Conservation (phyloP, 768 basidiomycete genomes). For the Trametes elegans region DNA sequence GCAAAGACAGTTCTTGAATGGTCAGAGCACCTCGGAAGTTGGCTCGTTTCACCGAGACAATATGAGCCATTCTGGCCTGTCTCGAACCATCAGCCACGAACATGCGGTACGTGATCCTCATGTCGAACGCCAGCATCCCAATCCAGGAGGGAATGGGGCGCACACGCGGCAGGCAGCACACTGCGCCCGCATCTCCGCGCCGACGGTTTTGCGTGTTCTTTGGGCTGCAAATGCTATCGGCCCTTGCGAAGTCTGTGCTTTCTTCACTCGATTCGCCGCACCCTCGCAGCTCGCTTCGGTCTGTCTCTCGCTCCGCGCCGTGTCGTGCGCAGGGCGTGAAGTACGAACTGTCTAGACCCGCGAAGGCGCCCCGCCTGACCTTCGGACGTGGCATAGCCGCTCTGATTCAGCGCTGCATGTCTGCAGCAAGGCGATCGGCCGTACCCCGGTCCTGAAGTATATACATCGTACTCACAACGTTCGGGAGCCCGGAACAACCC, state of each 20-base stretch:
- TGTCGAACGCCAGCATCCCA: neutral
- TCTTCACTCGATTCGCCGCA: neutral
- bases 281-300: neutral
- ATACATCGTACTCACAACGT: neutral
- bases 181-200: neutral
- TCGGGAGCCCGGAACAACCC: neutral
- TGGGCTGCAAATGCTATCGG: neutral
- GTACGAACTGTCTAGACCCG: neutral
- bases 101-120: slow-evolving; percentile 8
- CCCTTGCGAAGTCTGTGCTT: slow-evolving; percentile 3
- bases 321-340: neutral
- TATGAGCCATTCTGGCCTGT: too few relatives aligned
- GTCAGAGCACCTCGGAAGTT: too few relatives aligned
- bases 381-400: neutral
- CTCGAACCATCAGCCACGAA: neutral
- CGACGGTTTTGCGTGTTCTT: neutral
- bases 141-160: neutral
- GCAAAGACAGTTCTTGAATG: too few relatives aligned
- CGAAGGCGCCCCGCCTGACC: neutral
- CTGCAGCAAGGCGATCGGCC: slow-evolving; percentile 3
- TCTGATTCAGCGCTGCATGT: slow-evolving; percentile 6
- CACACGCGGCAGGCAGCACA: neutral
- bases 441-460: neutral
- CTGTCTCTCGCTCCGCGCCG: slow-evolving; percentile 2
- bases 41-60: too few relatives aligned